Percentiles rank a stretch among this genome's conserved stretches.
These are phyloP conservation scores for Cryptococcus sp. DNA, from an alignment of 1,284 basidiomycete genomes.

Conservation along the genomic window DNA sequence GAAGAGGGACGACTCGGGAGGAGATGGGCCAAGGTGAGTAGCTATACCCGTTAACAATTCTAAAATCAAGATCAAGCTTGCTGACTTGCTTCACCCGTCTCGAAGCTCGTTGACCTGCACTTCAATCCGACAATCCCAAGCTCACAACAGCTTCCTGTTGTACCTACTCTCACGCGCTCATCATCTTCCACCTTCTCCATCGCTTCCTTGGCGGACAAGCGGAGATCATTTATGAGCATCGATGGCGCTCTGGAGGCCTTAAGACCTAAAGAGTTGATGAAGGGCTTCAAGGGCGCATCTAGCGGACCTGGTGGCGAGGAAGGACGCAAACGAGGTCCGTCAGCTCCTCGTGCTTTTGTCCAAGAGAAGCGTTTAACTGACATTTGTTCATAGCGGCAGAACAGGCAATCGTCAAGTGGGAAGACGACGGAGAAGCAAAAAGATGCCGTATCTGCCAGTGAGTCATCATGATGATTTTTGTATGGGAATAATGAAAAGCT, in stretches of 20 bases:
- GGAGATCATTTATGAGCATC: slow-evolving; percentile 31
- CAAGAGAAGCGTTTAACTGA: not conserved
- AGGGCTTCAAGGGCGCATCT: slow-evolving; percentile 62
- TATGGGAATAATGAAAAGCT: not conserved
- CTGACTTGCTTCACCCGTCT: not conserved
- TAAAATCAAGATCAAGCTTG: not conserved
- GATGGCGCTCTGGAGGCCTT: slow-evolving; percentile 46
- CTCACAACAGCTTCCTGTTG: slow-evolving; percentile 3
- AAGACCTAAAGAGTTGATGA: slow-evolving; percentile 51
- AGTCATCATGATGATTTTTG: slow-evolving; percentile 44
- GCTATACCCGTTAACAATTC: not conserved
- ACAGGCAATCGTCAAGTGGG: slow-evolving; percentile 93
- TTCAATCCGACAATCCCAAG: slow-evolving; percentile 60
- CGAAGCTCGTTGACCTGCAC: slow-evolving; percentile 70
- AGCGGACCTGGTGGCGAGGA: slow-evolving; percentile 60
- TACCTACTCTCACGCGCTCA: slow-evolving; percentile 27
- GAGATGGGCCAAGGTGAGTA: slow-evolving; percentile 69
- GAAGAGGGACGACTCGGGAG: slow-evolving; percentile 78
- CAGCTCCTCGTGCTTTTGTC: no score
- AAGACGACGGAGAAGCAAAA: slow-evolving; percentile 73
- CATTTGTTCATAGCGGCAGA: slow-evolving; percentile 64
- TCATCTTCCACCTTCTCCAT: slow-evolving; percentile 37
- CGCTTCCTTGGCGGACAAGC: slow-evolving; percentile 23
- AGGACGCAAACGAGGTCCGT: slow-evolving; percentile 45
- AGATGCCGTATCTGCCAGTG: slow-evolving; percentile 85